Evolutionary conservation across 2,329 filamentous ascomycete species (phyloP).

Genomic region (Aspergillus thermomutatus): DNA sequence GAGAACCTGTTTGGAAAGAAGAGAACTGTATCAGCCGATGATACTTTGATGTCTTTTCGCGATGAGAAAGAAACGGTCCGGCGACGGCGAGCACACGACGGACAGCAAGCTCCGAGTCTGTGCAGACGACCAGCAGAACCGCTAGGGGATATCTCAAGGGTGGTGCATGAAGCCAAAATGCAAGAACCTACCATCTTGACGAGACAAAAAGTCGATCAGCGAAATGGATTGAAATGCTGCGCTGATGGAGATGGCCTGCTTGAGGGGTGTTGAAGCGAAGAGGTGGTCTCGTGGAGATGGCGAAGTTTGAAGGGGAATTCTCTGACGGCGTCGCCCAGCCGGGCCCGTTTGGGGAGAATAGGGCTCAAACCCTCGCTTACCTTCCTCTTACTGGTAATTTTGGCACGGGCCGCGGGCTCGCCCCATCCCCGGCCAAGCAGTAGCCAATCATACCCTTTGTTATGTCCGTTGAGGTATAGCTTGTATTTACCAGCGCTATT

Average conservation of each 20-base stretch:
- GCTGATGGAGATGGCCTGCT: constrained; percentile 43
- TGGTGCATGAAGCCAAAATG: constrained; percentile 2
- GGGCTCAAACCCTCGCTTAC: constrained; percentile 41
- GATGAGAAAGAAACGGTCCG: constrained; percentile 1
- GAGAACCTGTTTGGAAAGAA: constrained; percentile 71
- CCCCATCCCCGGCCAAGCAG: background rate
- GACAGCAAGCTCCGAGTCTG: background rate
- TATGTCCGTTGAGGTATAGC: background rate
- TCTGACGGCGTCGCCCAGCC: constrained; percentile 21
- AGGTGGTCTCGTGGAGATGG: constrained; percentile 33
- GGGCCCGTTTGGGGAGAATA: constrained; percentile 29
- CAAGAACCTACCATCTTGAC: constrained; percentile 43
- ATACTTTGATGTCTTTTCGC: constrained; percentile 4
- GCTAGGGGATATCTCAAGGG: background rate
- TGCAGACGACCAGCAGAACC: background rate
- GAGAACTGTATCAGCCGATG: constrained; percentile 19
- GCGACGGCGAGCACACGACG: constrained; percentile 12
- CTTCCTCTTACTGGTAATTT: constrained; percentile 21
- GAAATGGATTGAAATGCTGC: constrained; percentile 34
- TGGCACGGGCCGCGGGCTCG: background rate
- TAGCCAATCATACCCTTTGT: background rate
- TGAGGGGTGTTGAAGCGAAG: constrained; percentile 28
- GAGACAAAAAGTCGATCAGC: constrained; percentile 40
- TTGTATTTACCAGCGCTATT: background rate
- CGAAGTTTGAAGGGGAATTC: constrained; percentile 36